These are phyloP conservation scores for Vitis amurensis DNA, from an alignment of 164 flowering plant genomes.

Conservation along the genomic window DNA sequence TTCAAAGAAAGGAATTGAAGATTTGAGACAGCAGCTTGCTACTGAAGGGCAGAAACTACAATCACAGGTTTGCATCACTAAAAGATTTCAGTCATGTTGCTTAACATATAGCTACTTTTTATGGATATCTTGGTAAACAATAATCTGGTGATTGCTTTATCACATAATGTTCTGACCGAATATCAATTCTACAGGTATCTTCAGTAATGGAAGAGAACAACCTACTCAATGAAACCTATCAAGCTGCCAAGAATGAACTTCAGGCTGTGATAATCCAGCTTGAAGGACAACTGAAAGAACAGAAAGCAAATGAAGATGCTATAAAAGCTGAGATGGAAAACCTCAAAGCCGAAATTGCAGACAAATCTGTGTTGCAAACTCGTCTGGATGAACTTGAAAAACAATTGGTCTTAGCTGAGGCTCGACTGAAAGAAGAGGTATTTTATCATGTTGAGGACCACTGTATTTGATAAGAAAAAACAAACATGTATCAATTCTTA, in stretches of 20 bases:
- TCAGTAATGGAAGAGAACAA: slow-evolving; percentile 75
- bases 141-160: slow-evolving; percentile 1
- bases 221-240: slow-evolving; percentile 52
- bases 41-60: slow-evolving; percentile 57
- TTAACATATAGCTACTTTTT: neutral
- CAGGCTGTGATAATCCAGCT: slow-evolving; percentile 49
- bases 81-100: neutral
- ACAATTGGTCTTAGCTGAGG: slow-evolving; percentile 43
- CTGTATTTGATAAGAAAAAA: too few species aligned
- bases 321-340: slow-evolving; percentile 50
- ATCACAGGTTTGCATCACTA: slow-evolving; percentile 51
- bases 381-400: slow-evolving; percentile 60
- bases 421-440: slow-evolving; percentile 65
- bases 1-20: slow-evolving; percentile 58
- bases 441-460: neutral
- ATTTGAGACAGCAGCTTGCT: slow-evolving; percentile 54
- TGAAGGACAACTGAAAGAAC: slow-evolving; percentile 59
- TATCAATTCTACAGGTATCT: slow-evolving; percentile 52
- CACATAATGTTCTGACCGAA: neutral
- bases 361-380: slow-evolving; percentile 50
- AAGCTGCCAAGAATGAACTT: slow-evolving; percentile 61
- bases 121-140: neutral
- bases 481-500: neutral
- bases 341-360: slow-evolving; percentile 55
- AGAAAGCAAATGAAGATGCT: slow-evolving; percentile 40